A percentile compares a stretch with the other conserved stretches of the same genome.
These are phyloP conservation scores for Colletotrichum sp. DNA, from an alignment of 2,329 filamentous ascomycete species.

Conservation along the genomic window DNA sequence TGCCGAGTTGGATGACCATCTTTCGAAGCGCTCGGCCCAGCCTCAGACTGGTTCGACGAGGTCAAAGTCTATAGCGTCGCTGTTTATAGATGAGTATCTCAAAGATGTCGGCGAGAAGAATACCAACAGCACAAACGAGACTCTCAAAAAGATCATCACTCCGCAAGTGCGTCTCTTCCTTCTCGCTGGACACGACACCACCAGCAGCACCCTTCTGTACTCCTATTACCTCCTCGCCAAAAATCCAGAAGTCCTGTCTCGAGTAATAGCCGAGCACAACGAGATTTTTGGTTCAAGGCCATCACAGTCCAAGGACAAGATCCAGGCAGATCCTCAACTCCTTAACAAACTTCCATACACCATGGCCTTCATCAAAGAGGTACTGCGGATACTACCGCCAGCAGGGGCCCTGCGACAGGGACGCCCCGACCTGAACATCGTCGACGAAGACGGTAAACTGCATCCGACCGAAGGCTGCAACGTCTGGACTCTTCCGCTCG, in stretches of 20 bases:
- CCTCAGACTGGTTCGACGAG: not conserved
- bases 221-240: slow-evolving; percentile 26
- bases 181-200: slow-evolving; percentile 38
- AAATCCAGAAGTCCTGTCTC: slow-evolving; percentile 26
- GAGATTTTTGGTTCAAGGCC: slow-evolving; percentile 51
- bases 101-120: not conserved
- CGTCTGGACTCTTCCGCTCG: slow-evolving; percentile 43
- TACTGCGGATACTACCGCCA: slow-evolving; percentile 57
- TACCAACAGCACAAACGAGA: not conserved
- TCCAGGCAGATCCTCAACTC: slow-evolving; percentile 46
- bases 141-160: slow-evolving; percentile 18
- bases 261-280: slow-evolving; percentile 32
- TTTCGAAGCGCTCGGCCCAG: not conserved
- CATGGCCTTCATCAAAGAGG: slow-evolving; percentile 59
- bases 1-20: not conserved
- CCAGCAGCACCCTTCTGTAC: slow-evolving; percentile 30
- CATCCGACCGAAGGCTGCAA: slow-evolving; percentile 49
- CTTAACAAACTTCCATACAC: slow-evolving; percentile 59
- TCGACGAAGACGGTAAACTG: slow-evolving; percentile 43
- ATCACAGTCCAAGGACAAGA: slow-evolving; percentile 36
- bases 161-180: slow-evolving; percentile 35
- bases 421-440: slow-evolving; percentile 38
- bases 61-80: not conserved
- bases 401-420: slow-evolving; percentile 48
- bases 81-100: slow-evolving; percentile 2